phyloP scores from a whole-genome alignment of 768 basidiomycete species.

The Psilocybe cyanescens region DNA sequence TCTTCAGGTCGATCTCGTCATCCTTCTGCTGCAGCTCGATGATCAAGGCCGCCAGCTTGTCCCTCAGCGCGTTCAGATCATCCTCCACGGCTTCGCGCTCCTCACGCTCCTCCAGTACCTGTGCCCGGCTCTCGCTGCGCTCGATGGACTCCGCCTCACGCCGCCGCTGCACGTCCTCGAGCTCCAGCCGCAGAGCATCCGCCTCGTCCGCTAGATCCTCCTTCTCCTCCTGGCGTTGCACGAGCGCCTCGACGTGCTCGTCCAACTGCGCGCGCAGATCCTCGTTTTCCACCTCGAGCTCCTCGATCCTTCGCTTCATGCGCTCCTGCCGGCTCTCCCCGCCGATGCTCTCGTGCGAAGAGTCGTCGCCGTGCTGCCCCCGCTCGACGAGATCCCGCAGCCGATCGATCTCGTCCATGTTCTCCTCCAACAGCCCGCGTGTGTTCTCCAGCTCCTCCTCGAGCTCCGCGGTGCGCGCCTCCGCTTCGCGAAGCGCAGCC shows the following conservation, averaged over 20 bases:
- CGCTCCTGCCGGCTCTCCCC: conserved; percentile 43
- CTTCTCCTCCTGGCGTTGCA: conserved; percentile 68
- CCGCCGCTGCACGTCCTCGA: conserved; percentile 68
- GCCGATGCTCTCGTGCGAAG: conserved; percentile 36
- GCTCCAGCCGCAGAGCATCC: conserved; percentile 62
- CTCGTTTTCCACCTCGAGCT: conserved; percentile 65
- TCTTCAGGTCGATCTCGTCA: conserved; percentile 83
- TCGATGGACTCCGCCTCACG: conserved; percentile 68
- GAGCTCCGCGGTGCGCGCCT: conserved; percentile 66
- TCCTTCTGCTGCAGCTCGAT: conserved; percentile 88
- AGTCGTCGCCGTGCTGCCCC: conserved; percentile 54
- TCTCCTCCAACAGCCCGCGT: conserved; percentile 74
- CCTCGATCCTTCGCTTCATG: conserved; percentile 53
- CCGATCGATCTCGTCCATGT: conserved; percentile 81
- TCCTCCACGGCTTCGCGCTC: conserved; percentile 82
- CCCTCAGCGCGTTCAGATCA: conserved; percentile 70
- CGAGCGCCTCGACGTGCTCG: conserved; percentile 59
- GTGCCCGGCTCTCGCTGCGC: conserved; percentile 73
- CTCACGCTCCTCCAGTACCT: conserved; percentile 71
- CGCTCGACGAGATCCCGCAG: conserved; percentile 71
- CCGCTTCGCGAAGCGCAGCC: conserved; percentile 51
- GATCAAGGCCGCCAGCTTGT: conserved; percentile 77
- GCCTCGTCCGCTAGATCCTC: conserved; percentile 71
- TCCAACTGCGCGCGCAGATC: conserved; percentile 61
- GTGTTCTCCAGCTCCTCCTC: conserved; percentile 77